phyloP scores from a whole-genome alignment of 1,139 yeast species.

The Hanseniaspora sp. region DNA sequence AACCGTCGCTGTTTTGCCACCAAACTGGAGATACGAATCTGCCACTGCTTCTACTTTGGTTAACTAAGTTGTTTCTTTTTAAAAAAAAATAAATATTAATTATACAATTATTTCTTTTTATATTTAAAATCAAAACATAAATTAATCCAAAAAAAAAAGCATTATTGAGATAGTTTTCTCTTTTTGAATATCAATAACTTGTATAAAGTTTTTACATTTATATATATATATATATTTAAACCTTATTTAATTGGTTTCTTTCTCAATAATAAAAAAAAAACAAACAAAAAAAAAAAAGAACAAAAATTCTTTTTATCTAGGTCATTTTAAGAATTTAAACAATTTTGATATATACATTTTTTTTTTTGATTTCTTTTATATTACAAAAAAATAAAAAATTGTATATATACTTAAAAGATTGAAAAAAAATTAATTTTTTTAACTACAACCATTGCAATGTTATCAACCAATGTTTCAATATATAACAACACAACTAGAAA shows the following conservation, averaged over 20 bases:
- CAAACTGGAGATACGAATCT: constrained; percentile 99
- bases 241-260: constrained; percentile 8
- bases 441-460: neutral
- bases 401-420: too few relatives aligned
- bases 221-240: constrained; percentile 1
- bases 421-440: too few relatives aligned
- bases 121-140: neutral
- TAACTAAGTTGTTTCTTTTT: constrained; percentile 45
- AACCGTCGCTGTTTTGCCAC: constrained; percentile 97
- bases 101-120: too few relatives aligned
- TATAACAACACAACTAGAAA: neutral
- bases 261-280: constrained; percentile 9
- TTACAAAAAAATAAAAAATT: too few relatives aligned
- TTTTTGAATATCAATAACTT: neutral
- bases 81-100: neutral
- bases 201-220: neutral
- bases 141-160: neutral
- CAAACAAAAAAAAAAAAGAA: constrained; percentile 2
- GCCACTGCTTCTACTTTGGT: constrained; percentile 99
- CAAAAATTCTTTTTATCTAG: neutral
- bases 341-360: too few relatives aligned
- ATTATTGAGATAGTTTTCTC: constrained; percentile 8
- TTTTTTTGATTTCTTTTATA: too few relatives aligned
- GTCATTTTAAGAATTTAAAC: neutral
- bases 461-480: neutral